A percentile compares a stretch with the other conserved stretches of the same genome.
Evolutionary conservation across 495 filamentous ascomycete species (phyloP).

Genomic region (Penicillium flavigenum): DNA sequence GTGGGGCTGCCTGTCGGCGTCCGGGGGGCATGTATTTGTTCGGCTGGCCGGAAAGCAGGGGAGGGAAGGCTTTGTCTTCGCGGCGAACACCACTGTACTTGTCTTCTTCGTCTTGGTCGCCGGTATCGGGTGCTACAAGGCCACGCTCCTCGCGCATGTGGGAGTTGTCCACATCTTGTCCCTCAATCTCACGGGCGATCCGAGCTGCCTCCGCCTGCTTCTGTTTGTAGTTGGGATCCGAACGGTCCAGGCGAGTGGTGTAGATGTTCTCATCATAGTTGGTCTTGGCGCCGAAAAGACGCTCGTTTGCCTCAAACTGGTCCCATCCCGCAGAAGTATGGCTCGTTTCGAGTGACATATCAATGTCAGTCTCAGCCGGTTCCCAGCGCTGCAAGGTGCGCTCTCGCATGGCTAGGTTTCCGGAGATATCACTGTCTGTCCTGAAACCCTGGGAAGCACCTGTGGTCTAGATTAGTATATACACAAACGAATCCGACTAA

Average conservation of each 20-base stretch:
- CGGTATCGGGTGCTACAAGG: constrained; percentile 61
- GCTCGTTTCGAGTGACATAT: constrained; percentile 66
- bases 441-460: constrained; percentile 63
- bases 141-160: constrained; percentile 90
- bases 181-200: constrained; percentile 89
- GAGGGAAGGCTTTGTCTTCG: constrained; percentile 63
- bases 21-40: constrained; percentile 92
- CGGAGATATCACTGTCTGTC: constrained; percentile 87
- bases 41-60: constrained; percentile 58
- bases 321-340: constrained; percentile 67
- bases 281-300: constrained; percentile 79
- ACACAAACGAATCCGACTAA: background rate
- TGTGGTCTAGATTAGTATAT: constrained; percentile 23
- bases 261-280: constrained; percentile 94
- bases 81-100: constrained; percentile 94
- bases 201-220: constrained; percentile 73
- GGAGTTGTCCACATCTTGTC: constrained; percentile 61
- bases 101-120: constrained; percentile 84
- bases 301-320: constrained; percentile 89
- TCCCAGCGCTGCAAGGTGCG: constrained; percentile 84
- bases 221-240: constrained; percentile 74
- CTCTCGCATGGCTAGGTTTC: constrained; percentile 64
- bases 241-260: constrained; percentile 84
- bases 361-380: constrained; percentile 58
- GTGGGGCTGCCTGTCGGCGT: constrained; percentile 70